Evolutionary conservation across 306 rosid species (phyloP), one percentile per base, ranked within the genome.

Genomic region (Ammopiptanthus mongolicus): DNA sequence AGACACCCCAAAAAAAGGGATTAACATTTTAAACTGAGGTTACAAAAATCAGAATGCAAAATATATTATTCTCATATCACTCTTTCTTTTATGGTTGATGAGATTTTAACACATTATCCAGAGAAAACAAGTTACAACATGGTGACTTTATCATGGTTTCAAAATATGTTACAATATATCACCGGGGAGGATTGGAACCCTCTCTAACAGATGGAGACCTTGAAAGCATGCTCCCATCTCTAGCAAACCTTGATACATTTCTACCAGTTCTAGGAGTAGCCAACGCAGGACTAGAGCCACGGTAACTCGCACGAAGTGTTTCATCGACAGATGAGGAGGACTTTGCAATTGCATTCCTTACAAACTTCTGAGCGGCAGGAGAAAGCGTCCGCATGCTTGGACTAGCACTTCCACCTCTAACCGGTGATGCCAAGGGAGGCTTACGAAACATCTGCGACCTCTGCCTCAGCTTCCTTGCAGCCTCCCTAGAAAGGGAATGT

Each of bases 311-410:
- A 10, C 97, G 96, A 21, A 96, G 99, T 1, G 98, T 83, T 83
- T 96, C 99, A 44, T 96, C 99, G 53, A 96, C 86, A 2, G 98
- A 69, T 10, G 99, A 86, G 0, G 98, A 83, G 10, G 89, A 79
- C 86, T 89, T 92, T 50, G 92, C 93, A 34, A 96, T 89, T 25
- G 97, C 97, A 78, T 92, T 89, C 86, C 98, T 84, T 4, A 96
- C 91, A 62, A 96, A 96, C 86, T 92, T 96, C 88, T 96, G 98
- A 8, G 99, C 99, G 21, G 99, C 99, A 39, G 92, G 89, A 62
- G 99, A 96, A 22, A 96, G 90, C 0, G 98, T 87, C 64, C 93
- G 53, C 77, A 81, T 88, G 65, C 88, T 92, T 2, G 98, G 98
- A 83, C 96, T 96, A 61, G 89, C 97, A 88, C 97, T 92, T 52